phyloP scores from a whole-genome alignment of 2,329 filamentous ascomycete genomes.

The Neospermospora avenae region DNA sequence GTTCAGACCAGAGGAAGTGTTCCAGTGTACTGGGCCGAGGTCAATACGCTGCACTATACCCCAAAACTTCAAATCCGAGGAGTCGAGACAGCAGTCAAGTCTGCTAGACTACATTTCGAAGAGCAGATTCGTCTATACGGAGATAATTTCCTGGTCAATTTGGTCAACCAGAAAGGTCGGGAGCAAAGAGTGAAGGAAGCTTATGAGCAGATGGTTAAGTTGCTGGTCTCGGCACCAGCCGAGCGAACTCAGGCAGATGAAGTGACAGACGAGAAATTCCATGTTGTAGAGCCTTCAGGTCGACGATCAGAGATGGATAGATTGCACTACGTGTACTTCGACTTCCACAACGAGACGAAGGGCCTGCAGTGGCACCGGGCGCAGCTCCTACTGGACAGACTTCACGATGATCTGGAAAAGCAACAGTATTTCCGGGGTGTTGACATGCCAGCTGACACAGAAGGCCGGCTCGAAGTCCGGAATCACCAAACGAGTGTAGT shows the following conservation, averaged over 20 bases:
- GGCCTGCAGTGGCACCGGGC: slow-evolving; percentile 91
- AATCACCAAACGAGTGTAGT: slow-evolving; percentile 85
- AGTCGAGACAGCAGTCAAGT: slow-evolving; percentile 73
- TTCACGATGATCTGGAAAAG: slow-evolving; percentile 70
- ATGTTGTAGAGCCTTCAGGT: slow-evolving; percentile 65
- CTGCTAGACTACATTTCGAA: slow-evolving; percentile 82
- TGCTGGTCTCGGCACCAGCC: slow-evolving; percentile 65
- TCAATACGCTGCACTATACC: slow-evolving; percentile 89
- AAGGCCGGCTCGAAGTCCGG: slow-evolving; percentile 74
- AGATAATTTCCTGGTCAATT: slow-evolving; percentile 94
- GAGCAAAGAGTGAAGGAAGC: slow-evolving; percentile 87
- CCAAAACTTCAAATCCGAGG: slow-evolving; percentile 86
- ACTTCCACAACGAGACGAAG: slow-evolving; percentile 97
- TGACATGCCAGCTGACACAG: slow-evolving; percentile 70
- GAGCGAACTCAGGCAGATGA: slow-evolving; percentile 65
- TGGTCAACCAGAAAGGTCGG: slow-evolving; percentile 94
- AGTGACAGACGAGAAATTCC: slow-evolving; percentile 75
- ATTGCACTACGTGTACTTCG: slow-evolving; percentile 96
- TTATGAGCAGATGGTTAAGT: slow-evolving; percentile 85
- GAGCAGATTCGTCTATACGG: slow-evolving; percentile 93
- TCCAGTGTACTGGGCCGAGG: slow-evolving; percentile 92
- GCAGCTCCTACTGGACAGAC: slow-evolving; percentile 77
- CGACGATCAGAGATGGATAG: slow-evolving; percentile 66
- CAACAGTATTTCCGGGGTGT: slow-evolving; percentile 93
- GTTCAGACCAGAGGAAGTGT: slow-evolving; percentile 96